phyloP scores from a whole-genome alignment of 306 rosid species.

The Macrotyloma uniflorum region DNA sequence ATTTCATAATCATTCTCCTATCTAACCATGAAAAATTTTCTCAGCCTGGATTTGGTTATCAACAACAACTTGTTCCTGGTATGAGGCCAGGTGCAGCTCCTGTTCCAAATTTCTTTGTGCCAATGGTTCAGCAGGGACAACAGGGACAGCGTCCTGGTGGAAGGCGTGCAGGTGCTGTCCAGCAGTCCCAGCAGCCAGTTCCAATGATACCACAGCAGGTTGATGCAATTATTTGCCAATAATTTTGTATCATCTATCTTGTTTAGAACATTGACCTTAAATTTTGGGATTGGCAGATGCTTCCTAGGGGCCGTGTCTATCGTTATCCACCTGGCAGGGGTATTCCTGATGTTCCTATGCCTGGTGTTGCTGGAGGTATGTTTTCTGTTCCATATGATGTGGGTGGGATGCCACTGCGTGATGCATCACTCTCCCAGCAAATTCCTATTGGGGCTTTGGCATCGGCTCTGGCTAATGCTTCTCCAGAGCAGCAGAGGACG shows the following conservation, averaged over 20 bases:
- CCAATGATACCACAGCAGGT: constrained; percentile 97
- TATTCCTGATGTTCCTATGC: constrained; percentile 86
- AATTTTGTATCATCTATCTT: background rate
- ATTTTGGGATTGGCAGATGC: constrained; percentile 61
- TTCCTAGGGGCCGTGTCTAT: constrained; percentile 89
- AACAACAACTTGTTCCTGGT: constrained; percentile 97
- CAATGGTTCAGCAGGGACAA: constrained; percentile 98
- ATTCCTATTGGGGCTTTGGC: constrained; percentile 95
- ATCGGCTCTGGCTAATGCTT: constrained; percentile 87
- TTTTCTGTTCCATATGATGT: constrained; percentile 93
- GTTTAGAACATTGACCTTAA: constrained; percentile 23
- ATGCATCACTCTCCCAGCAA: constrained; percentile 74
- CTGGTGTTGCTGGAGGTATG: constrained; percentile 96
- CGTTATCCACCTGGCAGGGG: constrained; percentile 94
- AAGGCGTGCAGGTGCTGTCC: constrained; percentile 80
- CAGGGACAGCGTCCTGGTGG: constrained; percentile 98
- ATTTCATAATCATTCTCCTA: constrained; percentile 16
- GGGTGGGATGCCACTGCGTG: constrained; percentile 82
- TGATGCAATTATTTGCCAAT: constrained; percentile 15
- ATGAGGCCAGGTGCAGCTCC: constrained; percentile 98
- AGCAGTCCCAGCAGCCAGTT: constrained; percentile 89
- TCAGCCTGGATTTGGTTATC: constrained; percentile 98
- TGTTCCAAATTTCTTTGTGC: constrained; percentile 92
- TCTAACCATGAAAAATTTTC: constrained; percentile 22
- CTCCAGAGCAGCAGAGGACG: constrained; percentile 98